Conservation (phyloP, 2,329 filamentous ascomycete genomes). For the Chrysoporthe cubensis region DNA sequence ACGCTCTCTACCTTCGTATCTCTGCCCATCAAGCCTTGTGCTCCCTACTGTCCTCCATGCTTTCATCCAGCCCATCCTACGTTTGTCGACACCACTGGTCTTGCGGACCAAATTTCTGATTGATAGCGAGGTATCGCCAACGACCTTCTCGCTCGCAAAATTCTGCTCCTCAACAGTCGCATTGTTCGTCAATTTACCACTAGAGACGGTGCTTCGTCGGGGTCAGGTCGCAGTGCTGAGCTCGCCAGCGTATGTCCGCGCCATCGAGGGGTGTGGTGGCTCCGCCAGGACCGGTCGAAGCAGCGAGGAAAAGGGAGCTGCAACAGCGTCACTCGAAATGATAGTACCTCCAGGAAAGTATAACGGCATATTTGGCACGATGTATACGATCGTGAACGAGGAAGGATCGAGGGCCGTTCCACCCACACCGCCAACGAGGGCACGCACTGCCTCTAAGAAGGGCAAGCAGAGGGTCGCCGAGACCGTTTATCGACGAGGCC, state of each 20-base stretch:
- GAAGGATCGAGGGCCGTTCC: constrained; percentile 68
- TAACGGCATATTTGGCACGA: constrained; percentile 84
- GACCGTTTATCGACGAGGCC: constrained; percentile 60
- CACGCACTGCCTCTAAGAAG: constrained; percentile 37
- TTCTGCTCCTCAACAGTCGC: constrained; percentile 82
- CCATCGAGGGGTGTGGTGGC: constrained; percentile 44
- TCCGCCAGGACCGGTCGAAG: constrained; percentile 31
- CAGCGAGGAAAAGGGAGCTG: constrained; percentile 35
- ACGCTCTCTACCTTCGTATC: constrained; percentile 75
- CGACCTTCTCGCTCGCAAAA: constrained; percentile 78
- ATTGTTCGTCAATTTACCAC: constrained; percentile 82
- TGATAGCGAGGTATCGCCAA: constrained; percentile 79
- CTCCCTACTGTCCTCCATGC: constrained; percentile 87
- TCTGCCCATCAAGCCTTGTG: constrained; percentile 71
- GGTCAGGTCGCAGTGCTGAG: constrained; percentile 79
- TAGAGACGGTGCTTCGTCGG: constrained; percentile 89
- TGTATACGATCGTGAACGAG: constrained; percentile 83
- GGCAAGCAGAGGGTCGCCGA: constrained; percentile 43
- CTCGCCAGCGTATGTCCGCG: constrained; percentile 54
- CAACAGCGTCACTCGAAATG: constrained; percentile 58
- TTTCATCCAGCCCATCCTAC: constrained; percentile 80
- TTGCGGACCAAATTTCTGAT: constrained; percentile 84
- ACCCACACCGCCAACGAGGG: constrained; percentile 38
- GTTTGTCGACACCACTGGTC: constrained; percentile 80
- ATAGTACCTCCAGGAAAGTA: constrained; percentile 83